Conservation (phyloP, 768 basidiomycete genomes). For the Suillus discolor region DNA sequence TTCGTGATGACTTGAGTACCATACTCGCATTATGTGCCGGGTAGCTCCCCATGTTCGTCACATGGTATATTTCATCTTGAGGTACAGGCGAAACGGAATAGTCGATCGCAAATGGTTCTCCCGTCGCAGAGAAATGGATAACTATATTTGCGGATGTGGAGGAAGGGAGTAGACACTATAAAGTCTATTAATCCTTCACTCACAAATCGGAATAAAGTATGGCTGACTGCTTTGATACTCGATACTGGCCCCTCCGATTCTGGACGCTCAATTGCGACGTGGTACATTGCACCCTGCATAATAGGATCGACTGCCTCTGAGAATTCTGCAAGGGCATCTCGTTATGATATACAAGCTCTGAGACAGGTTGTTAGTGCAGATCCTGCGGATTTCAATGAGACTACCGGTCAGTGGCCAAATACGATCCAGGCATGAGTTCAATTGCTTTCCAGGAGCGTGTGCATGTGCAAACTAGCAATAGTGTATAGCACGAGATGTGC, state of each 20-base stretch:
- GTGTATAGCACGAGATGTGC: too few species aligned
- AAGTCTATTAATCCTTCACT: slow-evolving; percentile 19
- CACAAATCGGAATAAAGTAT: slow-evolving; percentile 57
- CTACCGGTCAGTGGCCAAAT: too few species aligned
- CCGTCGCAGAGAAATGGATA: slow-evolving; percentile 51
- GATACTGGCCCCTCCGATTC: slow-evolving; percentile 41
- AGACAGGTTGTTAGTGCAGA: too few species aligned
- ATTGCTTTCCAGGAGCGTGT: too few species aligned
- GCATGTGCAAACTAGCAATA: too few species aligned
- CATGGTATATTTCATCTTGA: slow-evolving; percentile 68
- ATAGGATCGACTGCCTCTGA: slow-evolving; percentile 40
- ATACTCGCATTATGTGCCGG: slow-evolving; percentile 54
- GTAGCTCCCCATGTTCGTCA: slow-evolving; percentile 25
- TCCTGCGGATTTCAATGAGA: too few species aligned
- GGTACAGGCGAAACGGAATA: slow-evolving; percentile 72
- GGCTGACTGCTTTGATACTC: slow-evolving; percentile 46
- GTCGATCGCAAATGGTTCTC: slow-evolving; percentile 64
- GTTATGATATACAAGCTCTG: too few species aligned
- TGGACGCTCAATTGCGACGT: slow-evolving; percentile 63
- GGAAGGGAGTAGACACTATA: slow-evolving; percentile 68
- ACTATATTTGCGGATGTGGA: slow-evolving; percentile 57
- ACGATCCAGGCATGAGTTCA: too few species aligned
- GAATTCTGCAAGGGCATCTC: slow-evolving; percentile 50
- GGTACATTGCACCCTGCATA: slow-evolving; percentile 57
- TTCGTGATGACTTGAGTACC: slow-evolving; percentile 45